These are phyloP conservation scores for Phaffia australis DNA, from an alignment of 768 basidiomycete genomes.

Conservation along the genomic window DNA sequence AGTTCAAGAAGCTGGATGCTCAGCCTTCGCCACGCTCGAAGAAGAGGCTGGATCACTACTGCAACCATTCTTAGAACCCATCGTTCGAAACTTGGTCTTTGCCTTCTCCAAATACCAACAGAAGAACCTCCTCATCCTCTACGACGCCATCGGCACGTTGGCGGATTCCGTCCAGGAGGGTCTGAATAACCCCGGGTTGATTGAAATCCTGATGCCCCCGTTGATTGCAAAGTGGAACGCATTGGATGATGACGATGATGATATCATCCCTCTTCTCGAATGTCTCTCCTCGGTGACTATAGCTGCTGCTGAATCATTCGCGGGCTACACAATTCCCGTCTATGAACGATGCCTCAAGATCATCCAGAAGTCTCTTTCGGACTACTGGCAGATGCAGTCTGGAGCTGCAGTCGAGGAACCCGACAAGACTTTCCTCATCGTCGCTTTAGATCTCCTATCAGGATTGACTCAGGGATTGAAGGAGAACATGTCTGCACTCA, in stretches of 20 bases:
- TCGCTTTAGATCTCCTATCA: slow-evolving; percentile 90
- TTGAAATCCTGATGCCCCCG: slow-evolving; percentile 94
- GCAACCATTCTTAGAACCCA: slow-evolving; percentile 86
- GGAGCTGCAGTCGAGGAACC: slow-evolving; percentile 81
- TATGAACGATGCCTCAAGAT: slow-evolving; percentile 83
- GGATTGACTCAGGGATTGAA: slow-evolving; percentile 91
- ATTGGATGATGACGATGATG: slow-evolving; percentile 79
- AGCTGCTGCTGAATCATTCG: slow-evolving; percentile 80
- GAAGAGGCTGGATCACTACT: slow-evolving; percentile 88
- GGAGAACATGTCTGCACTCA: slow-evolving; percentile 59
- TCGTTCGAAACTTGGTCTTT: slow-evolving; percentile 84
- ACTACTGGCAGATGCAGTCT: slow-evolving; percentile 78
- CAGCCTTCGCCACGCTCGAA: slow-evolving; percentile 94
- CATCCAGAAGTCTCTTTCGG: slow-evolving; percentile 67
- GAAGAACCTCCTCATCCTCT: slow-evolving; percentile 96
- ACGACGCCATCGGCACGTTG: slow-evolving; percentile 96
- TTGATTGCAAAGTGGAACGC: slow-evolving; percentile 81
- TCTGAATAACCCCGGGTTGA: slow-evolving; percentile 70
- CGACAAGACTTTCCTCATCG: slow-evolving; percentile 93
- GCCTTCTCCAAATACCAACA: slow-evolving; percentile 98
- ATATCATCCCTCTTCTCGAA: slow-evolving; percentile 91
- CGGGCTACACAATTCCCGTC: slow-evolving; percentile 76
- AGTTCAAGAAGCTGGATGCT: slow-evolving; percentile 98
- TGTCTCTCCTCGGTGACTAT: slow-evolving; percentile 96
- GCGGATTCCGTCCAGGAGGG: slow-evolving; percentile 91